Evolutionary conservation across 2,329 filamentous ascomycete species (phyloP), one percentile per base, ranked within the genome.

Genomic region (Ophiostoma angusticollis): DNA sequence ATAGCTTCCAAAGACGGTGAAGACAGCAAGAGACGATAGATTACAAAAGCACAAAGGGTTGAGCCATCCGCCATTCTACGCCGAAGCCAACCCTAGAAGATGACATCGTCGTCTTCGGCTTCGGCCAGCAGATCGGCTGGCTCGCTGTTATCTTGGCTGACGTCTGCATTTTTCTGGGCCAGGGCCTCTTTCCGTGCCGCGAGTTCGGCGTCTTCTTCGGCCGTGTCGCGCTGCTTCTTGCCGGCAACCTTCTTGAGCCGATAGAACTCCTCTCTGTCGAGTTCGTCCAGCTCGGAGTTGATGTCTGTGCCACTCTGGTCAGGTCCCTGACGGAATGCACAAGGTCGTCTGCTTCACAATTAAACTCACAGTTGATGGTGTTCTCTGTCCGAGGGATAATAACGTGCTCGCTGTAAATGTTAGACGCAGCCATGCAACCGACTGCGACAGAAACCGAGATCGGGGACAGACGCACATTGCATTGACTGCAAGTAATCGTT

Each of bases 301-400:
- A 96, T 96, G 56, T 96, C 78, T 81, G 22, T 14, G 3, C 13
- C 9, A 9, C 28, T 44, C 21, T 21, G 13, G 11, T 13, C 16
- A 13, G 4, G 16, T 37, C 18, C 8, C 3, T 8, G 3, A 11
- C 5, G 6, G 17, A 3, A 3, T 23, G 3, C 8, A 12, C 7
- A 25, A n/a, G 6, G 21, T 6, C 12, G 7, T 6, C 4, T 8
- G 29, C 8, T 31, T 9, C 3, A 2, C 7, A n/a, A n/a, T n/a
- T n/a, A n/a, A n/a, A 52, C 72, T 50, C 64, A 79, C 79, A 98
- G 64, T 94, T 95, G 67, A 98, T 98, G n/a, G 91, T 98, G 55
- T 96, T 98, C 59, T 98, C 91, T 12, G 91, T 98, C 49, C 91
- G 74, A 11, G 91, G 91, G 53, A 98, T 98, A 51, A 98, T 96